A percentile compares a stretch with the other conserved stretches of the same genome.
These are phyloP conservation scores for Kwoniella botswanensis DNA, from an alignment of 768 basidiomycete genomes.

Conservation along the genomic window DNA sequence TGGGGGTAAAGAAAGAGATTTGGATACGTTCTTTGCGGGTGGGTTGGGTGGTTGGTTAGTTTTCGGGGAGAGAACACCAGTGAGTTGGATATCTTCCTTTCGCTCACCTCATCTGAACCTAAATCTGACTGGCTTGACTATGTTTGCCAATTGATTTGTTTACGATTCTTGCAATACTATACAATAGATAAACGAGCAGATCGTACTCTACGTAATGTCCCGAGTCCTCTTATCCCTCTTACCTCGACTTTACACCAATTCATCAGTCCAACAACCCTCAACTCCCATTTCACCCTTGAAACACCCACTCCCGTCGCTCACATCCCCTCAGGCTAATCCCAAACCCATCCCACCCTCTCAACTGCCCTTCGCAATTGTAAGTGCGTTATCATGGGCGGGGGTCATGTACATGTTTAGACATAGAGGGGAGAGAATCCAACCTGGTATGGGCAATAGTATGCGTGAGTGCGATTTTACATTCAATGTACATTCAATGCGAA, in stretches of 20 bases:
- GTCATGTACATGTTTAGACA: constrained; percentile 97
- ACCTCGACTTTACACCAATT: constrained; percentile 65
- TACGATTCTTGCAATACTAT: not conserved
- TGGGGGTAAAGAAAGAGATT: constrained; percentile 74
- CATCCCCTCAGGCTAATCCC: constrained; percentile 53
- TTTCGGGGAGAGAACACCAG: constrained; percentile 58
- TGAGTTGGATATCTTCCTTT: constrained; percentile 53
- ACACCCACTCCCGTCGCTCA: constrained; percentile 55
- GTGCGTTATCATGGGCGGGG: constrained; percentile 87
- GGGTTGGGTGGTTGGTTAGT: constrained; percentile 79
- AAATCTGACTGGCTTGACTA: constrained; percentile 32
- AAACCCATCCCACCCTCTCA: constrained; percentile 80
- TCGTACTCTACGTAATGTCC: constrained; percentile 93
- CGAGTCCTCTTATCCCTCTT: constrained; percentile 90
- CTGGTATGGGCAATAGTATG: constrained; percentile 97
- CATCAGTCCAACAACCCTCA: constrained; percentile 57
- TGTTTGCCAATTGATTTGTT: no score
- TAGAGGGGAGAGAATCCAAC: constrained; percentile 86
- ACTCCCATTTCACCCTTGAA: constrained; percentile 52
- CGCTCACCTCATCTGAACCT: not conserved
- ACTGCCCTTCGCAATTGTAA: constrained; percentile 81
- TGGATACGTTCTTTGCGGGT: constrained; percentile 91
- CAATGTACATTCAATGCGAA: not conserved
- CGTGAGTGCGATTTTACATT: constrained; percentile 51
- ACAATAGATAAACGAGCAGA: constrained; percentile 63